Percentiles rank a stretch among this genome's conserved stretches.
phyloP scores from a whole-genome alignment of 2,329 filamentous ascomycete species.

The Verticillium nonalfalfae region DNA sequence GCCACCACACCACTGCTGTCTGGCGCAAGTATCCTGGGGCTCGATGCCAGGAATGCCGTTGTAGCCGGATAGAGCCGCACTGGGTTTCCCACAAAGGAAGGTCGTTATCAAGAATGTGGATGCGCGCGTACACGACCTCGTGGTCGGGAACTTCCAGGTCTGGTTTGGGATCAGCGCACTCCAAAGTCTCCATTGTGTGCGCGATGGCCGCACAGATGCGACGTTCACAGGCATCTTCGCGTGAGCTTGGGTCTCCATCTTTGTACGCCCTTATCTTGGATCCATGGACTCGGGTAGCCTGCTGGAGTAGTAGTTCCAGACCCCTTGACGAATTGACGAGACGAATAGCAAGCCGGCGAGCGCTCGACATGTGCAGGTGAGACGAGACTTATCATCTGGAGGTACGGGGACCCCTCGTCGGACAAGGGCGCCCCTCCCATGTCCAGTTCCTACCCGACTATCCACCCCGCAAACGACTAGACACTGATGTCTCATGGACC shows the following conservation, averaged over 20 bases:
- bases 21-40: not conserved
- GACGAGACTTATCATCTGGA: too few species aligned
- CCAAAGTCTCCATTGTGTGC: too few species aligned
- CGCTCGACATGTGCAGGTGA: too few species aligned
- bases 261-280: not conserved
- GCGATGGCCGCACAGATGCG: too few species aligned
- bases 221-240: not conserved
- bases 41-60: not conserved
- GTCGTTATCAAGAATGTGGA: not conserved
- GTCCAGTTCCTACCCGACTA: not conserved
- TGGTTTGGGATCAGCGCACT: too few species aligned
- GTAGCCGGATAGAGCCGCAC: not conserved
- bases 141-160: not conserved
- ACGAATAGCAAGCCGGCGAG: too few species aligned
- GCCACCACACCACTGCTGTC: not conserved
- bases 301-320: not conserved
- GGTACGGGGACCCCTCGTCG: not conserved
- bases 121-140: not conserved
- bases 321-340: too few species aligned
- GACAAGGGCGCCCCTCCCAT: not conserved
- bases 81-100: slow-evolving; percentile 1
- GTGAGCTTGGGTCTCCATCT: not conserved
- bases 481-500: not conserved
- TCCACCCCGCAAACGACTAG: not conserved
- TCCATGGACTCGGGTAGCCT: not conserved